These are phyloP conservation scores for Neonectria faginata DNA, from an alignment of 2,329 filamentous ascomycete species.

Conservation along the genomic window DNA sequence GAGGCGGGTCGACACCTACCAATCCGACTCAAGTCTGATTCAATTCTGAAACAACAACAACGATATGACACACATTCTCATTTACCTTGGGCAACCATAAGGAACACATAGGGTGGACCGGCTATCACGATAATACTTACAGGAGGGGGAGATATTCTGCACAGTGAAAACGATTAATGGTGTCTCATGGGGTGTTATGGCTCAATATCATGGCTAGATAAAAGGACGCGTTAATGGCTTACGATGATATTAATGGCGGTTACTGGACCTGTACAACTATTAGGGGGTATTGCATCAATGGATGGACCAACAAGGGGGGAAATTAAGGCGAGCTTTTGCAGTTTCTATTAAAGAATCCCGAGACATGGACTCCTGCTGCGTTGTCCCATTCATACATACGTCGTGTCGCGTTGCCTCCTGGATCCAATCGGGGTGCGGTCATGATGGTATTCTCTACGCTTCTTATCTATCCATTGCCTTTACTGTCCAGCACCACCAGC, in stretches of 20 bases:
- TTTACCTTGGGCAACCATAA: slow-evolving; percentile 10
- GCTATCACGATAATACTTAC: background rate
- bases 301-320: background rate
- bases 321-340: slow-evolving; percentile 29
- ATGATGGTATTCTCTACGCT: slow-evolving; percentile 39
- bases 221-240: slow-evolving; percentile 11
- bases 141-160: background rate
- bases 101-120: background rate
- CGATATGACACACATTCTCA: slow-evolving; percentile 9
- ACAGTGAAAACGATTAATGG: background rate
- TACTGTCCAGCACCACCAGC: slow-evolving; percentile 45
- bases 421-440: slow-evolving; percentile 26
- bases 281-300: background rate
- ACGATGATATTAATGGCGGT: slow-evolving; percentile 6
- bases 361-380: slow-evolving; percentile 27
- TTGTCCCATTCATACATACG: slow-evolving; percentile 39
- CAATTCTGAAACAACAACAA: slow-evolving; percentile 4
- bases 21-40: slow-evolving; percentile 21
- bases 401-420: slow-evolving; percentile 31
- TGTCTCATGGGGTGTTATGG: slow-evolving; percentile 4
- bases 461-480: slow-evolving; percentile 28
- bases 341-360: slow-evolving; percentile 39
- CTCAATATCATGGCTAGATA: slow-evolving; percentile 25
- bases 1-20: slow-evolving; percentile 18
- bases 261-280: slow-evolving; percentile 13